Evolutionary conservation across 257 asterid genomes (phyloP).

Genomic region (Capsicum chinense): DNA sequence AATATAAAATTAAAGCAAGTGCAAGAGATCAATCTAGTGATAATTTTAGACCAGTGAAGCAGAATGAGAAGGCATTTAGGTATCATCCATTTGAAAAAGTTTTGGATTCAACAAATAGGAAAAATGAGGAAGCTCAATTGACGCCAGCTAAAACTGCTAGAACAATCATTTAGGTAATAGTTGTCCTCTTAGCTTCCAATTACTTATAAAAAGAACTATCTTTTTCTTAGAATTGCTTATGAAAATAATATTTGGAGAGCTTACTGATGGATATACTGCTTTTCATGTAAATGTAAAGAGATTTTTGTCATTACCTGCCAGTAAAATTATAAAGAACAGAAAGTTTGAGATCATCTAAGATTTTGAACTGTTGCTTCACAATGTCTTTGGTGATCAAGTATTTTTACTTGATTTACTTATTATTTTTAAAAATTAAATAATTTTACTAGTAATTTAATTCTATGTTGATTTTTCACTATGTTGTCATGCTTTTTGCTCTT

Average conservation of each 20-base stretch:
- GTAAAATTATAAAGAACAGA: neutral
- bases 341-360: slow-evolving; percentile 6
- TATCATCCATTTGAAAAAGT: slow-evolving; percentile 96
- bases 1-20: slow-evolving; percentile 61
- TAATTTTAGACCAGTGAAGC: slow-evolving; percentile 73
- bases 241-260: neutral
- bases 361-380: neutral
- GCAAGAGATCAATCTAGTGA: slow-evolving; percentile 60
- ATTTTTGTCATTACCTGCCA: too few species aligned
- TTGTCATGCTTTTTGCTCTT: neutral
- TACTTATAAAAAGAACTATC: neutral
- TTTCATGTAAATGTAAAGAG: too few species aligned
- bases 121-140: slow-evolving; percentile 59
- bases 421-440: neutral
- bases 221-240: neutral
- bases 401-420: neutral
- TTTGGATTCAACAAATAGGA: slow-evolving; percentile 60
- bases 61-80: slow-evolving; percentile 85
- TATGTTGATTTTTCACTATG: slow-evolving; percentile 31
- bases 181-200: neutral
- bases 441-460: slow-evolving; percentile 15
- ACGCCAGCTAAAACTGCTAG: slow-evolving; percentile 83
- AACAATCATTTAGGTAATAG: slow-evolving; percentile 54
- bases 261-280: too few species aligned
- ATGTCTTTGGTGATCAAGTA: neutral